phyloP scores from a whole-genome alignment of 768 basidiomycete species.

The Trametes punicea region DNA sequence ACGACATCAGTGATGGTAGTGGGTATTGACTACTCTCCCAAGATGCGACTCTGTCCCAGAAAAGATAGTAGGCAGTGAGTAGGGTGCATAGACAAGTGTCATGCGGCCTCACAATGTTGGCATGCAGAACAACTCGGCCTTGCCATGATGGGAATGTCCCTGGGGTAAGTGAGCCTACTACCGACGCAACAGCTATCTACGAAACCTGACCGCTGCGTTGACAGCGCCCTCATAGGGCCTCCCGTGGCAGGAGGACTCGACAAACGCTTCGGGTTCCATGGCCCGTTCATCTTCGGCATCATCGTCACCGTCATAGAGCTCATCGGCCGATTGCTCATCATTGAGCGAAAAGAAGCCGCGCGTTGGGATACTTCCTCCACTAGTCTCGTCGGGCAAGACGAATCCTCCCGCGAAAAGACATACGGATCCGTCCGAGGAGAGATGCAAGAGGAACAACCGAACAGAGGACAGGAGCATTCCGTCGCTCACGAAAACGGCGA shows the following conservation, averaged over 20 bases:
- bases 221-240: slow-evolving; percentile 35
- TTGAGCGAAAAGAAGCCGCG: slow-evolving; percentile 36
- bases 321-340: slow-evolving; percentile 35
- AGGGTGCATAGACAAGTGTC: not conserved
- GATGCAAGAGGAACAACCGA: slow-evolving; percentile 3
- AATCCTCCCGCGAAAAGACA: not conserved
- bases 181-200: not conserved
- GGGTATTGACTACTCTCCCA: not conserved
- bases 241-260: slow-evolving; percentile 39
- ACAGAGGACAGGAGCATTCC: not conserved
- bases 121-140: slow-evolving; percentile 37
- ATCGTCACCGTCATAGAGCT: slow-evolving; percentile 33
- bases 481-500: not conserved
- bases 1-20: not conserved
- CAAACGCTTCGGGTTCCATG: slow-evolving; percentile 34
- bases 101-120: not conserved
- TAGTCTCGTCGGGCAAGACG: not conserved
- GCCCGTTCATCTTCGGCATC: slow-evolving; percentile 38
- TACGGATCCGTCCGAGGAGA: not conserved
- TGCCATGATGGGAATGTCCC: slow-evolving; percentile 37
- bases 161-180: slow-evolving; percentile 29
- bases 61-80: slow-evolving; percentile 33
- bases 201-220: not conserved
- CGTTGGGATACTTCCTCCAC: slow-evolving; percentile 31
- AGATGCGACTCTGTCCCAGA: slow-evolving; percentile 36